phyloP scores from a whole-genome alignment of 176 grass and related monocot genomes.

The Oryza officinalis region DNA sequence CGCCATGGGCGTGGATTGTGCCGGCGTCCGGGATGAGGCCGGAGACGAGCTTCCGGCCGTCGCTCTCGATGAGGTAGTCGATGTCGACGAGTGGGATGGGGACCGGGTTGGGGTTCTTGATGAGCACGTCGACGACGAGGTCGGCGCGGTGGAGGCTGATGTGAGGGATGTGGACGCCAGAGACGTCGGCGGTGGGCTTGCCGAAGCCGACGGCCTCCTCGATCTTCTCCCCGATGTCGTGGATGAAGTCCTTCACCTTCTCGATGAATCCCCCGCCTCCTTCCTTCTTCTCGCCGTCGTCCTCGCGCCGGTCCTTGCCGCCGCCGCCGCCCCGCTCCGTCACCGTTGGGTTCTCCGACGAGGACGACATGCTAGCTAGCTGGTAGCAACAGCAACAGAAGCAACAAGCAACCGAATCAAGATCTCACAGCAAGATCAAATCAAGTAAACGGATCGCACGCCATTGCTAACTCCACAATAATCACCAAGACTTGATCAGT shows the following conservation, averaged over 20 bases:
- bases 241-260: slow-evolving; percentile 94
- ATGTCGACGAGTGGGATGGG: slow-evolving; percentile 98
- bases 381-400: not conserved
- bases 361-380: slow-evolving; percentile 48
- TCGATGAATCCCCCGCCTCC: slow-evolving; percentile 69
- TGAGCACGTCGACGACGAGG: slow-evolving; percentile 81
- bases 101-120: slow-evolving; percentile 91
- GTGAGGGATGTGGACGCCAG: slow-evolving; percentile 69
- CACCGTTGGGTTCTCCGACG: slow-evolving; percentile 44
- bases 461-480: not conserved
- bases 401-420: not conserved
- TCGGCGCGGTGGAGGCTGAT: slow-evolving; percentile 88
- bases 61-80: slow-evolving; percentile 92
- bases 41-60: slow-evolving; percentile 88
- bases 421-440: not conserved
- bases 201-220: slow-evolving; percentile 86
- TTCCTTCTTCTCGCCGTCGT: slow-evolving; percentile 28
- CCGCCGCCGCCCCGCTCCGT: slow-evolving; percentile 36
- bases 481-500: not conserved
- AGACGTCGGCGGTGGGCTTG: slow-evolving; percentile 86
- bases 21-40: slow-evolving; percentile 95
- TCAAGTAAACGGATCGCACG: not conserved
- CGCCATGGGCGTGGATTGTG: slow-evolving; percentile 81
- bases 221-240: slow-evolving; percentile 95
- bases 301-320: slow-evolving; percentile 34